Percentiles rank a stretch among this genome's conserved stretches.
phyloP scores from a whole-genome alignment of 257 asterid genomes.

The Vinca minor region DNA sequence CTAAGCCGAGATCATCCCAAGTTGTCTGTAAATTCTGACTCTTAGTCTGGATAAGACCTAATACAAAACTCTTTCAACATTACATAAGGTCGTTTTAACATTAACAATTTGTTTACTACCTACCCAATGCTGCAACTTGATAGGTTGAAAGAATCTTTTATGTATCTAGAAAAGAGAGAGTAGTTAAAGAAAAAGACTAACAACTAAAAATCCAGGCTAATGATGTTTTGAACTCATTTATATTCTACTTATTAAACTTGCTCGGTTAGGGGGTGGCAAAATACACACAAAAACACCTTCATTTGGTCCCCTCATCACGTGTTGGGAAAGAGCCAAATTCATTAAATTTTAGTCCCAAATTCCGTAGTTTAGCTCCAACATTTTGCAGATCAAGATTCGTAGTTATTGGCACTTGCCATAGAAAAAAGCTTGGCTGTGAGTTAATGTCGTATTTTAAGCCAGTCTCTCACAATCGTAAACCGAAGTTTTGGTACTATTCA shows the following conservation, averaged over 20 bases:
- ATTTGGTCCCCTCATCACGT: conserved; percentile 47
- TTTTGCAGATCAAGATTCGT: conserved; percentile 3
- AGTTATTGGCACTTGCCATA: conserved; percentile 9
- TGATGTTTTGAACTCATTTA: conserved; percentile 24
- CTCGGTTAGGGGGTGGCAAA: conserved; percentile 43
- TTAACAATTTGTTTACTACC: no score
- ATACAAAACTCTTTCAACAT: no score
- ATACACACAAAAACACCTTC: conserved; percentile 21
- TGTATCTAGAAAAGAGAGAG: neutral
- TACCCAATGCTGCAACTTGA: no score
- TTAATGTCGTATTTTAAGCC: conserved; percentile 16
- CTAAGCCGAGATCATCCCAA: no score
- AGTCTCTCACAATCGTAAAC: conserved; percentile 12
- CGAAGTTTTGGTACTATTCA: conserved; percentile 27
- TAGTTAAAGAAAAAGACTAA: conserved; percentile 14
- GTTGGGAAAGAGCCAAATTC: conserved; percentile 25
- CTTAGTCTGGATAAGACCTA: no score
- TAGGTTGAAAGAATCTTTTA: no score
- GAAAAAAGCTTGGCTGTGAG: conserved; percentile 10
- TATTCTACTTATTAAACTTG: conserved; percentile 37
- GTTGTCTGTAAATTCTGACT: no score
- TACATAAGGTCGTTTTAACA: no score
- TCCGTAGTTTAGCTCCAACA: conserved; percentile 11
- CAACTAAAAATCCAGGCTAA: conserved; percentile 30
- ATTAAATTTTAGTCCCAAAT: conserved; percentile 7